phyloP scores from a whole-genome alignment of 495 filamentous ascomycete genomes.

The Tuber indicum region DNA sequence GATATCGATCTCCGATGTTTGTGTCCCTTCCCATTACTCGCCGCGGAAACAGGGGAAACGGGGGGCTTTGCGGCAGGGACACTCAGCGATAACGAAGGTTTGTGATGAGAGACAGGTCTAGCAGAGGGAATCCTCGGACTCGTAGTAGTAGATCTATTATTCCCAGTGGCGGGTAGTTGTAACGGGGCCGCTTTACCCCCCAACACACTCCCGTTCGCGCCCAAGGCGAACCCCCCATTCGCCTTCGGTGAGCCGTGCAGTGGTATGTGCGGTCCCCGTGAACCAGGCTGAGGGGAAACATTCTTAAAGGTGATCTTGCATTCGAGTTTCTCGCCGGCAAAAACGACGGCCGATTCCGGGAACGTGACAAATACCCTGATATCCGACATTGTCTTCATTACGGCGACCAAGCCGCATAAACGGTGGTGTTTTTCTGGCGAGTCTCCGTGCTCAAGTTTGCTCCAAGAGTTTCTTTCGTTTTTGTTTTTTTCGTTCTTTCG shows the following conservation, averaged over 20 bases:
- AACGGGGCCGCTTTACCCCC: constrained; percentile 38
- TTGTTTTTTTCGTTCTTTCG: constrained; percentile 5
- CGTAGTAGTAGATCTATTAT: constrained; percentile 19
- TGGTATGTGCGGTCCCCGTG: constrained; percentile 24
- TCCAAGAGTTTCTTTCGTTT: constrained; percentile 1
- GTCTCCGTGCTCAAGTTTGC: background rate
- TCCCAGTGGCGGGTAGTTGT: constrained; percentile 26
- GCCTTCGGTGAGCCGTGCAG: constrained; percentile 24
- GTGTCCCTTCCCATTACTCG: constrained; percentile 40
- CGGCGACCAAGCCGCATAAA: background rate
- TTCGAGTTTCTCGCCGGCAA: constrained; percentile 88
- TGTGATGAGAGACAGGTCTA: constrained; percentile 47
- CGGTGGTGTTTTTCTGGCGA: constrained; percentile 2
- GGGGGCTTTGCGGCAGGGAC: constrained; percentile 26
- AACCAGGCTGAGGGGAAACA: constrained; percentile 49
- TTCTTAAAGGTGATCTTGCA: constrained; percentile 97
- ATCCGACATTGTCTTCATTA: constrained; percentile 44
- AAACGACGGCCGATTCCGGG: constrained; percentile 75
- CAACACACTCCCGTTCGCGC: constrained; percentile 21
- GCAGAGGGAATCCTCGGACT: constrained; percentile 36
- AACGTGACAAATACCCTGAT: constrained; percentile 90
- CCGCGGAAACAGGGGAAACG: background rate
- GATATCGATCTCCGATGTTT: constrained; percentile 76
- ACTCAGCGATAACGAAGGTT: constrained; percentile 41
- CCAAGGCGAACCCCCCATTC: constrained; percentile 23